phyloP scores from a whole-genome alignment of 768 basidiomycete genomes.

The Neoboletus brunneissimus region DNA sequence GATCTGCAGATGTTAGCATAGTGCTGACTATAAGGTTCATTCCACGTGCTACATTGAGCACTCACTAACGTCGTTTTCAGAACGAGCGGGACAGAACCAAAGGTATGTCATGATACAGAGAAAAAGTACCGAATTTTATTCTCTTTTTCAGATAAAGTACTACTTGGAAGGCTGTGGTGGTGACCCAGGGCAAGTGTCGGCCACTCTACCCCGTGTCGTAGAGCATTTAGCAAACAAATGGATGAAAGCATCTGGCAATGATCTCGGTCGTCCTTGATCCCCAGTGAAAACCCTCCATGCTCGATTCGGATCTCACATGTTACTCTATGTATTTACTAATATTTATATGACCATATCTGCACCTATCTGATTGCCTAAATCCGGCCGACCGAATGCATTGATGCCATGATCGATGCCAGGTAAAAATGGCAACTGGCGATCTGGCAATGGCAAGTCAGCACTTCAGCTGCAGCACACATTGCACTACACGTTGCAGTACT shows the following conservation, averaged over 20 bases:
- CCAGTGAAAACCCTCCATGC: no score
- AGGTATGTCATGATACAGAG: conserved; percentile 45
- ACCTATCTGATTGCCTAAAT: no score
- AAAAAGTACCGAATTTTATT: not conserved
- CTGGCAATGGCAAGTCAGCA: no score
- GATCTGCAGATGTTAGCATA: conserved; percentile 44
- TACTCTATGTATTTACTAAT: no score
- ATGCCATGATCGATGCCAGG: no score
- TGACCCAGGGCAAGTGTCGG: conserved; percentile 44
- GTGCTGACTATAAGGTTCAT: conserved; percentile 68
- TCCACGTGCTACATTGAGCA: not conserved
- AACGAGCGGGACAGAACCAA: conserved; percentile 89
- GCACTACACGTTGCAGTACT: no score
- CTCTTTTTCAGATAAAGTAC: conserved; percentile 65
- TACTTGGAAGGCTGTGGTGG: conserved; percentile 79
- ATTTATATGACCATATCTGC: no score
- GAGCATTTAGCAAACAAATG: conserved; percentile 60
- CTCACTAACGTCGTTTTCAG: conserved; percentile 33
- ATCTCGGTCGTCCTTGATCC: conserved; percentile 35
- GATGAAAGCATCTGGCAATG: conserved; percentile 62
- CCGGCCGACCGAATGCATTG: no score
- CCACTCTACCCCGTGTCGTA: conserved; percentile 53
- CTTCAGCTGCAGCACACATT: no score
- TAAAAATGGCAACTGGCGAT: no score
- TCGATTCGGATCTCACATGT: no score